Evolutionary conservation across 805 yeast species (phyloP), one percentile per base, ranked within the genome.

Genomic region (Hanseniaspora nectarophila): DNA sequence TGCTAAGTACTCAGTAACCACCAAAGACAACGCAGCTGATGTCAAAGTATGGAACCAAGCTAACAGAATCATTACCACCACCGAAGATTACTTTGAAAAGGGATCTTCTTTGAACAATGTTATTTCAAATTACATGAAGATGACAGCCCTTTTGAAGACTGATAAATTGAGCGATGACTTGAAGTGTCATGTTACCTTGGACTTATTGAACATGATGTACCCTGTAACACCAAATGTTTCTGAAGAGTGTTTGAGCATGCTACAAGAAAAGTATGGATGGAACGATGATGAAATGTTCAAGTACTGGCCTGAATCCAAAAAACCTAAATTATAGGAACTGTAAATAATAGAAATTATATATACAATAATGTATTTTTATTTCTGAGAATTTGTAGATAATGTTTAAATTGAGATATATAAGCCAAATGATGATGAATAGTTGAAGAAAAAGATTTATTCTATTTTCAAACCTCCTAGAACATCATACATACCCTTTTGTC

Each of bases 71-170:
- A 58, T 81, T 15, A 63, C 62, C 20, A 68, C 74, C 9, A 73
- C 87, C 8, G 75, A 82, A 15, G 71, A 69, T 7, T 78, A 95
- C 0, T 76, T 85, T 52, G 77, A 71, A 21, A 70, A 67, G 0
- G 73, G 77, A 0, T 66, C 83, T 26, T 73, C 88, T 0, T 70
- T 90, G 63, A 90, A 92, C 64, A 89, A 96, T 0, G 80, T 87
- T 1, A 76, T 92, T 23, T 85, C 97, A 0, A 94, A 88, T 62
- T 83, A 79, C 60, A 90, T 88, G 95, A 92, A 88, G 61, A 64
- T 81, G 46, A 82, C 94, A 10, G 77, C 80, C 58, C 16, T 40
- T 16, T 4, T 53, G 3, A 29, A 35, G 20, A 42, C 44, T 8
- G 57, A 70, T 1, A 58, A 85, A 16, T 60, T 64, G 2, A 56